Evolutionary conservation across 306 rosid species (phyloP).

Genomic region (Vigna reflexopilosa): DNA sequence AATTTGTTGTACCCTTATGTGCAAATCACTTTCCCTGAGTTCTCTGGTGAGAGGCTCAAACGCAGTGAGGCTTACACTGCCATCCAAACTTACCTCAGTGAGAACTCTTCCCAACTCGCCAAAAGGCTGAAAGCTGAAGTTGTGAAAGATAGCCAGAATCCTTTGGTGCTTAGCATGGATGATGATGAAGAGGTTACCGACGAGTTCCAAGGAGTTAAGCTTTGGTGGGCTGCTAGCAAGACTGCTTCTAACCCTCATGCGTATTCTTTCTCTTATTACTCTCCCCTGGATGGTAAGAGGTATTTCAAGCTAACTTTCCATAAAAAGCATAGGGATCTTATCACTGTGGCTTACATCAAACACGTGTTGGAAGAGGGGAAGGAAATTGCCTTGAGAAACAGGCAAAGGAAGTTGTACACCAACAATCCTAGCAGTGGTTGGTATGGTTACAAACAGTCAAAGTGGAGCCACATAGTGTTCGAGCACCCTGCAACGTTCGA

Average conservation of each 20-base stretch:
- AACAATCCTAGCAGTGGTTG: slow-evolving; percentile 49
- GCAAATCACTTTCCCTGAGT: slow-evolving; percentile 64
- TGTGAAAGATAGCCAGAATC: slow-evolving; percentile 57
- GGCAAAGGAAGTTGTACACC: slow-evolving; percentile 51
- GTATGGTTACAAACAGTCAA: slow-evolving; percentile 43
- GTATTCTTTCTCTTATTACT: slow-evolving; percentile 35
- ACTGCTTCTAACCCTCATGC: background rate
- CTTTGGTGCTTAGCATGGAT: slow-evolving; percentile 55
- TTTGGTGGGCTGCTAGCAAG: slow-evolving; percentile 62
- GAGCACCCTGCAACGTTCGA: slow-evolving; percentile 50
- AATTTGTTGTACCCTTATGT: slow-evolving; percentile 53
- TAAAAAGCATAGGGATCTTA: slow-evolving; percentile 47
- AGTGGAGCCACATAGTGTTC: slow-evolving; percentile 58
- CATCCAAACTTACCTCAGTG: slow-evolving; percentile 56
- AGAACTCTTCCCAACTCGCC: slow-evolving; percentile 52
- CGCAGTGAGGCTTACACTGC: slow-evolving; percentile 55
- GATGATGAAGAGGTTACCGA: slow-evolving; percentile 66
- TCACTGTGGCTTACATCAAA: slow-evolving; percentile 48
- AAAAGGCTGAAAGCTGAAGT: slow-evolving; percentile 62
- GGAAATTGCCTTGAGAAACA: slow-evolving; percentile 43
- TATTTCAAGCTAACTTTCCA: slow-evolving; percentile 57
- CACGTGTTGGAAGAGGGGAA: slow-evolving; percentile 48
- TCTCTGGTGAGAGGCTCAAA: slow-evolving; percentile 46
- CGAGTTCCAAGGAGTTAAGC: slow-evolving; percentile 52
- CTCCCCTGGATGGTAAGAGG: slow-evolving; percentile 48